Evolutionary conservation across 352 stramenopile species (phyloP).

Genomic region (Pythium brassicae): DNA sequence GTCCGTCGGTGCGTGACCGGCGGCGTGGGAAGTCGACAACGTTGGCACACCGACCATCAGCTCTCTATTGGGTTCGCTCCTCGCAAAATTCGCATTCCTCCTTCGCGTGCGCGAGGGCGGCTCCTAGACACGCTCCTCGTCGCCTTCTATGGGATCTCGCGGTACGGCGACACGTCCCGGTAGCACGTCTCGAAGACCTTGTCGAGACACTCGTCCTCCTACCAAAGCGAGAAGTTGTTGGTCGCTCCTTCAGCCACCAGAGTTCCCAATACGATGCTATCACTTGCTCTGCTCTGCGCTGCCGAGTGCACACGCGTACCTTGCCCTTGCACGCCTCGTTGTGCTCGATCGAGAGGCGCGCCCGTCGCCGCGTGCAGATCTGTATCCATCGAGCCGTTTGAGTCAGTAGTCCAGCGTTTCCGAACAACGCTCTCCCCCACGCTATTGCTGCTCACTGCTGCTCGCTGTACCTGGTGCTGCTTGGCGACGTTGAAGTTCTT

Average conservation of each 20-base stretch:
- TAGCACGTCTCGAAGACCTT: slow-evolving; percentile 86
- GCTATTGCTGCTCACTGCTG: not conserved
- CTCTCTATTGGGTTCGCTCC: not conserved
- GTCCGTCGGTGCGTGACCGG: too few species aligned
- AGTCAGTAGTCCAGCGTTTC: not conserved
- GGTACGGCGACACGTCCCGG: slow-evolving; percentile 75
- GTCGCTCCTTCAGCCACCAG: too few species aligned
- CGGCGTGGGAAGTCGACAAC: too few species aligned
- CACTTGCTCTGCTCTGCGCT: too few species aligned
- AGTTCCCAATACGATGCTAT: too few species aligned
- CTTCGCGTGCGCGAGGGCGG: too few species aligned
- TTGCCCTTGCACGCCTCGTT: slow-evolving; percentile 76
- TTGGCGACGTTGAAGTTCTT: slow-evolving; percentile 89
- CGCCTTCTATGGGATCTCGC: slow-evolving; percentile 64
- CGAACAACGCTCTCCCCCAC: not conserved
- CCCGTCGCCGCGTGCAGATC: slow-evolving; percentile 86
- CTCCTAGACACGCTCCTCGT: not conserved
- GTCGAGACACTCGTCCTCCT: slow-evolving; percentile 84
- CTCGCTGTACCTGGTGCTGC: slow-evolving; percentile 72
- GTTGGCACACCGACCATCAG: too few species aligned
- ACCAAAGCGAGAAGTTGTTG: too few species aligned
- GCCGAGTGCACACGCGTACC: slow-evolving; percentile 31
- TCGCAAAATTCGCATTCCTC: too few species aligned
- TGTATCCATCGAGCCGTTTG: slow-evolving; percentile 10
- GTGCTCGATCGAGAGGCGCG: slow-evolving; percentile 78